Conservation (phyloP, 106 monocot genomes). For the Narthecium ossifragum region DNA sequence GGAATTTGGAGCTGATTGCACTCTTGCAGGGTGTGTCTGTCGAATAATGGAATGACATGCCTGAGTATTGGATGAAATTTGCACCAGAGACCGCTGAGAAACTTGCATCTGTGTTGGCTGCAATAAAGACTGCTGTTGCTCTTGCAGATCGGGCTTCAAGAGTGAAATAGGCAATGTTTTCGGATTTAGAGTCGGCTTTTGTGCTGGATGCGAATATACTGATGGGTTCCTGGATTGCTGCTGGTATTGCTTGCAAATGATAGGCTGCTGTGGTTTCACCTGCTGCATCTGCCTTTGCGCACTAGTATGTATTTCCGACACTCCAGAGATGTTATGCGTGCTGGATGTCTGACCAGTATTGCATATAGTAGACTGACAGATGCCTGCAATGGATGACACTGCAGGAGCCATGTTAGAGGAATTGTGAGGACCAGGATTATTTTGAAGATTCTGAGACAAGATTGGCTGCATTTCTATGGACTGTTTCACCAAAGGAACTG, state of each 20-base stretch:
- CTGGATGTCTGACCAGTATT: slow-evolving; percentile 40
- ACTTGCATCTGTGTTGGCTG: slow-evolving; percentile 46
- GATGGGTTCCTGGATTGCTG: slow-evolving; percentile 49
- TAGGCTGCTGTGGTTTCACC: slow-evolving; percentile 26
- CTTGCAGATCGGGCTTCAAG: slow-evolving; percentile 42
- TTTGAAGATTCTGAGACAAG: slow-evolving; percentile 50
- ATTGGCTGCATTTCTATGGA: slow-evolving; percentile 24
- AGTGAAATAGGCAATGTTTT: slow-evolving; percentile 44
- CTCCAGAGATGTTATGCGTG: slow-evolving; percentile 47
- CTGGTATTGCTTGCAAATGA: slow-evolving; percentile 29
- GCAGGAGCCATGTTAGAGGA: slow-evolving; percentile 31
- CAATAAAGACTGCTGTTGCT: slow-evolving; percentile 49
- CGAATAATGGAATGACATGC: slow-evolving; percentile 38
- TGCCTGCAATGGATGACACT: slow-evolving; percentile 40
- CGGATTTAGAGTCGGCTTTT: slow-evolving; percentile 36
- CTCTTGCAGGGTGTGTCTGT: slow-evolving; percentile 40
- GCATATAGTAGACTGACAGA: slow-evolving; percentile 42
- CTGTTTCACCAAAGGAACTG: slow-evolving; percentile 39
- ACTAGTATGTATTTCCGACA: slow-evolving; percentile 49
- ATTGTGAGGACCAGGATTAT: slow-evolving; percentile 39
- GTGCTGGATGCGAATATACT: slow-evolving; percentile 49
- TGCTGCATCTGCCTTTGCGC: slow-evolving; percentile 56
- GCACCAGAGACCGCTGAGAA: slow-evolving; percentile 49
- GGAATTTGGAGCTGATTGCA: slow-evolving; percentile 37
- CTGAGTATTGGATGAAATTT: slow-evolving; percentile 47